Evolutionary conservation across 257 asterid species (phyloP), one percentile per base, ranked within the genome.

Genomic region (Primulina huaijiensis): DNA sequence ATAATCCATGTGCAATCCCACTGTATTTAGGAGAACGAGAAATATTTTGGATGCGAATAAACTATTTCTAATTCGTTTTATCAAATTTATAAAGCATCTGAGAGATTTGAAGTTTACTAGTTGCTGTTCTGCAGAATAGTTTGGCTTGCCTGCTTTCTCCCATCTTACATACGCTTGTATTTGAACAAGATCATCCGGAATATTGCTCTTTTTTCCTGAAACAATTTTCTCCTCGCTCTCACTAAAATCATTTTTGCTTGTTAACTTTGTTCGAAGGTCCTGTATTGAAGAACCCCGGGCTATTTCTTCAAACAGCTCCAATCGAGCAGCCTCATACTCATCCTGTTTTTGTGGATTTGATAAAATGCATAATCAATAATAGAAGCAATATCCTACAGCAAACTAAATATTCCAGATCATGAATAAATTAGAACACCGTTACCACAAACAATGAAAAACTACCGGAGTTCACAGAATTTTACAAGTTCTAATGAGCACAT

Each of bases 251-350:
- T 76, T 76, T 69, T 81, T 84, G 73, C 86, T 82, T 6, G 78
- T 85, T 75, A 89, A 75, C 83, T 82, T 86, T 68, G 88, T 82
- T 66, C 87, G 95, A 68, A 93, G 85, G 67, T 86, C 95, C 79
- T 83, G 70, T 69, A 86, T 60, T 55, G 99, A 86, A 65, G 82
- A 69, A 67, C 99, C 99, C 76, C 81, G 83, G 21, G 89, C 87
- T 74, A 93, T 68, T 82, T 90, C 99, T 77, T 90, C 95, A 73
- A 83, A 65, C 73, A 93, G 86, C 80, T 93, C 99, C 82, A 46
- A 77, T 76, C 99, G 85, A 76, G 99, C 96, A 1, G 96, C 99
- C 84, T 93, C 99, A 64, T 85, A 93, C 82, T 90, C 99, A 82
- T 80, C 92, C 99, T 93, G 60, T 5, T 2, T 23, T 38, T 43